Base-by-base conservation (phyloP, 208 protist species). In the Trypanosoma conorhini region DNA sequence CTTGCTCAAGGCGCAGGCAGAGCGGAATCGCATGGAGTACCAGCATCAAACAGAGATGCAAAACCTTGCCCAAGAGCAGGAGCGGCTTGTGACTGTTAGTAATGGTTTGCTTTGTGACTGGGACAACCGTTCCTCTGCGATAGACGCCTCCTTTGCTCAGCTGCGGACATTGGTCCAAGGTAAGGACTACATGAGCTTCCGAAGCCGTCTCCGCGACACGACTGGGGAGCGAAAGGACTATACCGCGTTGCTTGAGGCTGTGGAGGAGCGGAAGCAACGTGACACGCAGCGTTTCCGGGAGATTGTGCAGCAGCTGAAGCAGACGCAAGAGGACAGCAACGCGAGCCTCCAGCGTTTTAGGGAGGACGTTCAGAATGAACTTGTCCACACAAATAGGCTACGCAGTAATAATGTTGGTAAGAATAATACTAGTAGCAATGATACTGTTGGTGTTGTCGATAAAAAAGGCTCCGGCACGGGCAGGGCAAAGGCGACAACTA, bases 131-230 rank as follows among this genome's bases (percentile, higher is more conserved):
- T 86, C 89, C 0, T 68, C 80, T 0, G 59, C 52, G 8, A 76
- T 89, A 60, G 84, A 89, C 44, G 75, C 77, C 1, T 76, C 87
- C 42, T 70, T 92, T 71, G 74, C 77, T 64, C 80, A 86, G 67
- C 75, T 95, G 54, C 86, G 84, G 0, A 74, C 70, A 0, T 55
- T 91, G 7, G 57, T 95, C 13, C 82, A 91, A 72, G 83, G 84
- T 65, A 72, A 88, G 68, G 86, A 95, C 60, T 88, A 91, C 72
- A 73, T 92, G 44, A 86, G 79, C 70, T 81, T 85, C 63, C 82
- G 85, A 3, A 70, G 83, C 38, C 85, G 81, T 33, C 81, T 89
- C 42, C 86, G 85, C 17, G 83, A 89, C 1, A 67, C 77, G 67
- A 78, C 76, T 30, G 84, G 89, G 62, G 78, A 90, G 68, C 78